A percentile compares a stretch with the other conserved stretches of the same genome.
phyloP scores from a whole-genome alignment of 805 yeast species.

The Lachancea mirantina region DNA sequence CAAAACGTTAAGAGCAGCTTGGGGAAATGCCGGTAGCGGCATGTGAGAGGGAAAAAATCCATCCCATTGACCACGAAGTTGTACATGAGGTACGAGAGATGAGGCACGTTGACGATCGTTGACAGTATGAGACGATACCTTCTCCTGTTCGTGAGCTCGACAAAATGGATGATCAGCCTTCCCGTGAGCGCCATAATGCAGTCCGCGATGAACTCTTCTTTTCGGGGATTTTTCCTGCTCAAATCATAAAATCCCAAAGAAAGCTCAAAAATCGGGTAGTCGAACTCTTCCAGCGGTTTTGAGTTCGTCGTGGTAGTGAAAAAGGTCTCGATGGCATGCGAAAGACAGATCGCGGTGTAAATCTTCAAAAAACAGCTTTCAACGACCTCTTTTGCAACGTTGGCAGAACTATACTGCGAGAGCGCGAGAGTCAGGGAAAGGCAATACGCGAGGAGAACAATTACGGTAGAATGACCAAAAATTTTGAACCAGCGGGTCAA shows the following conservation, averaged over 20 bases:
- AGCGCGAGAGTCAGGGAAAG: conserved; percentile 12
- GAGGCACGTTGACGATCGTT: conserved; percentile 46
- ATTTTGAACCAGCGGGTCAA: conserved; percentile 27
- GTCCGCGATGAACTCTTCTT: conserved; percentile 13
- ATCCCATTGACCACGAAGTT: conserved; percentile 36
- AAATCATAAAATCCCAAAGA: conserved; percentile 21
- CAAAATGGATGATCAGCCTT: conserved; percentile 55
- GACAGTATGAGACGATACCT: conserved; percentile 58
- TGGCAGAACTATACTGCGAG: no score
- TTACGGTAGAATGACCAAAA: conserved; percentile 27
- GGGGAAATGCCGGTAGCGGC: conserved; percentile 57
- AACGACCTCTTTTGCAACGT: neutral
- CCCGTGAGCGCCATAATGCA: conserved; percentile 51
- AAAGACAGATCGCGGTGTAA: conserved; percentile 56
- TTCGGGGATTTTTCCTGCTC: conserved; percentile 3
- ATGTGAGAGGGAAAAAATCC: conserved; percentile 45
- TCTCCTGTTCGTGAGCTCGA: conserved; percentile 49
- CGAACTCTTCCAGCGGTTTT: conserved; percentile 21
- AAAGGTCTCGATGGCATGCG: conserved; percentile 46
- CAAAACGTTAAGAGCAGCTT: conserved; percentile 50
- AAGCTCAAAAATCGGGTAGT: conserved; percentile 25
- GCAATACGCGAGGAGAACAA: conserved; percentile 13
- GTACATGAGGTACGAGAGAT: conserved; percentile 42
- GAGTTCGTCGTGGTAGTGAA: conserved; percentile 42
- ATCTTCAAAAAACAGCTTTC: conserved; percentile 40